Base-by-base conservation (phyloP, 2,329 filamentous ascomycete genomes). In the Colletotrichum shisoi region DNA sequence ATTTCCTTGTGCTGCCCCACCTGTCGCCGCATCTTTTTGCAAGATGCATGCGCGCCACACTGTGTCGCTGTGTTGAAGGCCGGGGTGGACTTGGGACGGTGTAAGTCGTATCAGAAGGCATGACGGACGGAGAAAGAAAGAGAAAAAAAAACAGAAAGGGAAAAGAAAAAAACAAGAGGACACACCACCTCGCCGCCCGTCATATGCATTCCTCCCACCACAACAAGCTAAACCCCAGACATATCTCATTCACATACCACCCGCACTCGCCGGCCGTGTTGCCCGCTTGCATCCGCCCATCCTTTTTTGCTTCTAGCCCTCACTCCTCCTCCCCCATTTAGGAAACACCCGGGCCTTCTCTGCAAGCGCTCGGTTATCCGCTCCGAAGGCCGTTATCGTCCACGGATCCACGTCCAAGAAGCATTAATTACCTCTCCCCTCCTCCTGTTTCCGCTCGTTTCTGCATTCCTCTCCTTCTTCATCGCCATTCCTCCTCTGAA, bases 271-370 rank as follows among this genome's bases (percentile, higher is more conserved):
- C 66, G 42, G 62, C 62, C 31, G 19, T 57, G 45, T 34, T 52
- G 62, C 63, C 57, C 66, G 57, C 62, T 69, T 66, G 53, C 63
- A 67, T 67, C 59, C 54, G 63, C 67, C 63, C 56, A 53, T 34
- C 58, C 48, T 58, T 53, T 57, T 62, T 53, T 21, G 5, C 53
- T 60, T 63, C 58, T 67, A 58, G 63, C 57, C 31, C 31, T 34
- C 8, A 9, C 31, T 8, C 31, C 31, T 31, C 31, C 31, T 34
- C 31, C 31, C 62, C 63, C 62, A 58, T 57, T 52, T 53, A 42
- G 39, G 31, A 52, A 53, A 53, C 63, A 46, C 46, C 57, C 57
- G 62, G 62, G 24, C 51, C 31, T 8, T 34, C 42, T 54, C 53
- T 69, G 57, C 58, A 69, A 69, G 58, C 63, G 63, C 67, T 57